Evolutionary conservation across 768 basidiomycete genomes (phyloP).

Genomic region (Pleurotus cornucopiae): DNA sequence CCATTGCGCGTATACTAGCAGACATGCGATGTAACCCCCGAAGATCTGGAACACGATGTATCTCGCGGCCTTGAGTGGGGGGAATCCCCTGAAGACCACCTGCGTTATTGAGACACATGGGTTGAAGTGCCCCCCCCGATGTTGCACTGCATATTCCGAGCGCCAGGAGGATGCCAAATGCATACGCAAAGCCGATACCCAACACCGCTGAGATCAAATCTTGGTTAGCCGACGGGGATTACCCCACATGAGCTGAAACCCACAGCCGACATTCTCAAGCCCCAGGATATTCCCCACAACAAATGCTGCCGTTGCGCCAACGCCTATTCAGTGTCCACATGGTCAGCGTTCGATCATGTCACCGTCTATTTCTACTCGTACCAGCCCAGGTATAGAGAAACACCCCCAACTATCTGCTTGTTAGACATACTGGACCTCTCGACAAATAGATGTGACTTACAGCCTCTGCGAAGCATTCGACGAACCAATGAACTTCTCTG

Average conservation of each 20-base stretch:
- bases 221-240: too few relatives aligned
- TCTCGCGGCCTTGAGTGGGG: conserved; percentile 47
- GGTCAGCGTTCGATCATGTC: background rate
- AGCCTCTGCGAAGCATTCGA: conserved; percentile 59
- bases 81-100: conserved; percentile 53
- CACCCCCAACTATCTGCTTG: conserved; percentile 42
- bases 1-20: conserved; percentile 62
- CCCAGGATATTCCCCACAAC: conserved; percentile 42
- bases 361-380: conserved; percentile 13
- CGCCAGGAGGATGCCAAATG: conserved; percentile 57
- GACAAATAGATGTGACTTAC: conserved; percentile 25
- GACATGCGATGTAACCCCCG: conserved; percentile 59
- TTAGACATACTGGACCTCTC: too few relatives aligned
- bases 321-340: conserved; percentile 26
- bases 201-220: conserved; percentile 36
- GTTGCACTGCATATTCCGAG: conserved; percentile 47
- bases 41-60: conserved; percentile 65
- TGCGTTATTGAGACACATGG: conserved; percentile 57
- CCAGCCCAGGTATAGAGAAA: conserved; percentile 58
- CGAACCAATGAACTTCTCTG: conserved; percentile 41
- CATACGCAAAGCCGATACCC: conserved; percentile 56
- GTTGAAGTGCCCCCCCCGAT: conserved; percentile 63
- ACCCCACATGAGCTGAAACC: conserved; percentile 16
- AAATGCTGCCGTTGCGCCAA: conserved; percentile 51
- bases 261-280: conserved; percentile 44